These are phyloP conservation scores for Boletus huronensis DNA, from an alignment of 768 basidiomycete genomes.

Conservation along the genomic window DNA sequence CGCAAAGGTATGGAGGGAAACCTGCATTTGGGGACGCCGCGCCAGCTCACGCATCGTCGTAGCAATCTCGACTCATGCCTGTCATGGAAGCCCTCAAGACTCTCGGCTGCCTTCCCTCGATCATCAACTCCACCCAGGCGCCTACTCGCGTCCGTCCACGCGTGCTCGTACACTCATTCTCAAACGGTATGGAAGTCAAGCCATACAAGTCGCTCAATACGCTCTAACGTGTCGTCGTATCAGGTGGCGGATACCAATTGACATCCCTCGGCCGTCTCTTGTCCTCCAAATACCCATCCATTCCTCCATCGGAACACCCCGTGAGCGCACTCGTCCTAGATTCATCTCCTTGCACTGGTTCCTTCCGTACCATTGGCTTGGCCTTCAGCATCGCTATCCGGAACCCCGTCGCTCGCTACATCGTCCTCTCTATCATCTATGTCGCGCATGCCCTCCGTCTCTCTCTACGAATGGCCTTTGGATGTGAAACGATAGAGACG, in stretches of 20 bases:
- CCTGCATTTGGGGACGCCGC: not conserved
- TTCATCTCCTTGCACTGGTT: constrained; percentile 17
- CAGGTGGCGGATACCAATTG: constrained; percentile 26
- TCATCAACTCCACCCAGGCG: not conserved
- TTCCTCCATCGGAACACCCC: not conserved
- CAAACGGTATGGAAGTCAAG: constrained; percentile 21
- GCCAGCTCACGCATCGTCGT: not conserved
- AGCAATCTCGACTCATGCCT: constrained; percentile 21
- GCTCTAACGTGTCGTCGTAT: not conserved
- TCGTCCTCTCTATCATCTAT: constrained; percentile 15
- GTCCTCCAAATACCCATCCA: constrained; percentile 15
- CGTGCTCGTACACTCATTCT: constrained; percentile 28
- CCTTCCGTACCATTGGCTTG: constrained; percentile 14
- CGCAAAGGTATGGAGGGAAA: constrained; percentile 10
- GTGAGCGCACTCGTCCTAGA: constrained; percentile 22
- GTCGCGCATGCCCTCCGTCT: constrained; percentile 11
- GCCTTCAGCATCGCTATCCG: constrained; percentile 22
- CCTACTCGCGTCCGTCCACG: constrained; percentile 13
- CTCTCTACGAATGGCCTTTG: constrained; percentile 12
- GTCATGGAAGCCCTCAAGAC: constrained; percentile 22
- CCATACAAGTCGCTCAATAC: not conserved
- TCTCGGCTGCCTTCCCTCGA: constrained; percentile 22
- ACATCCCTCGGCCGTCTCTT: constrained; percentile 17
- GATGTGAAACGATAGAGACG: constrained; percentile 10
- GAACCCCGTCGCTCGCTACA: constrained; percentile 18